Percentiles rank a stretch among this genome's conserved stretches.
phyloP scores from a whole-genome alignment of 2,329 filamentous ascomycete species.

The Claviceps fusiformis region DNA sequence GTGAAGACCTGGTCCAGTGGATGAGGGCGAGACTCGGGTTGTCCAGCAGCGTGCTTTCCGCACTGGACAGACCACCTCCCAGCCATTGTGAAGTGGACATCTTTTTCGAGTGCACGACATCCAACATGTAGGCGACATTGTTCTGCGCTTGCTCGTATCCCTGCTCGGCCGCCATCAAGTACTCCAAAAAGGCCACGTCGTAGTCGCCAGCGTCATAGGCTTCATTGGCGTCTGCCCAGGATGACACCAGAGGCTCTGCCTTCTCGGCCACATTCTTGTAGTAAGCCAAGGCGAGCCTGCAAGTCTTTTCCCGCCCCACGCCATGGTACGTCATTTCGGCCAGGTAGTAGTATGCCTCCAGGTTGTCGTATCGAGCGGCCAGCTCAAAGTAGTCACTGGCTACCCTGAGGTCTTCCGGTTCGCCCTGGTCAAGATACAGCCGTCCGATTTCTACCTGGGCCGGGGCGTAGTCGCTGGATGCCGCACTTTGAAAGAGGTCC shows the following conservation, averaged over 20 bases:
- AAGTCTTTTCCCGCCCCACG: conserved; percentile 67
- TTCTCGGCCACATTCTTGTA: conserved; percentile 71
- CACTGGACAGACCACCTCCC: conserved; percentile 21
- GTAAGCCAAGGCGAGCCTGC: conserved; percentile 61
- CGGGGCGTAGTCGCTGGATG: conserved; percentile 67
- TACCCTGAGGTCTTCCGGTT: conserved; percentile 52
- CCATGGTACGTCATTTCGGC: conserved; percentile 76
- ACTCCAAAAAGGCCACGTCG: conserved; percentile 66
- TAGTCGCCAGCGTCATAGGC: conserved; percentile 69
- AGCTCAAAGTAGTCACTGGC: conserved; percentile 81
- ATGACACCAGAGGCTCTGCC: conserved; percentile 59
- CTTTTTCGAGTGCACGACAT: conserved; percentile 49
- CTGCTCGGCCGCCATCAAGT: conserved; percentile 82
- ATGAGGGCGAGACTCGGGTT: conserved; percentile 59
- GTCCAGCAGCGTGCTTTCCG: conserved; percentile 27
- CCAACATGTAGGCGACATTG: conserved; percentile 78
- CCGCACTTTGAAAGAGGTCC: conserved; percentile 62
- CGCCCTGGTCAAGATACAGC: conserved; percentile 75
- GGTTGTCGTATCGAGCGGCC: conserved; percentile 66
- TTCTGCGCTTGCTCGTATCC: conserved; percentile 82
- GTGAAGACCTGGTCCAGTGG: conserved; percentile 90
- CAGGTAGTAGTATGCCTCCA: conserved; percentile 85
- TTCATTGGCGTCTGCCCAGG: conserved; percentile 69
- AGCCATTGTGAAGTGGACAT: conserved; percentile 28
- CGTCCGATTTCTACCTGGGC: conserved; percentile 74